Evolutionary conservation across 2,329 filamentous ascomycete genomes (phyloP), one percentile per base, ranked within the genome.

Genomic region (Neophaeococcomyces mojaviensis): DNA sequence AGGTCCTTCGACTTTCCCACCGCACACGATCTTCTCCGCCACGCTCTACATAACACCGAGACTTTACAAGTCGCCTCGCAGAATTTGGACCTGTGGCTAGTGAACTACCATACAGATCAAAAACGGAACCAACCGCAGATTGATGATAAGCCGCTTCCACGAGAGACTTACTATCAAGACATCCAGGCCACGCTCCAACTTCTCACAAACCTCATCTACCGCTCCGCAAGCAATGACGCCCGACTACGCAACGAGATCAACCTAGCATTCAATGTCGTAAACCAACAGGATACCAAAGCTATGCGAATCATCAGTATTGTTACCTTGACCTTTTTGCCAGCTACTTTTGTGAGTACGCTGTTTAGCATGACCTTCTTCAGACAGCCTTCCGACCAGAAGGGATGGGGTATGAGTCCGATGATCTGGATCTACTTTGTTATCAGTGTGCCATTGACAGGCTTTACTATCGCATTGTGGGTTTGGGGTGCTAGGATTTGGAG

Each of bases 361-460:
- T 50, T 50, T 35, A 42, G 48, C 34, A 50, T 40, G 48, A 46
- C 32, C 13, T 50, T 50, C 24, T 50, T 50, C 39, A 26, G 24
- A 10, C 36, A 39, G 22, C n/a, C 20, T 16, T 15, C 32, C 12
- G 19, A 44, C 44, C 7, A 19, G 4, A 15, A 32, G 10, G 12
- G n/a, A 12, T 49, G 28, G 48, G 38, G 9, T 16, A 30, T 16
- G 24, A 47, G 22, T 43, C 7, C 24, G 3, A 12, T 9, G 39
- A 41, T 50, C 18, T 50, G 48, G 48, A 32, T 50, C 15, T 50
- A 50, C 30, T 47, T 47, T 33, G 48, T 33, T n/a, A 37, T 50
- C 5, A 24, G 44, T 10, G 39, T 47, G 3, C 44, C 44, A 10
- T n/a, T 50, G 44, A 50, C 48, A 16, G 28, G 9, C 6, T 16